Evolutionary conservation across 768 basidiomycete genomes (phyloP), one percentile per base, ranked within the genome.

Genomic region (Phanerochaete carnosa): DNA sequence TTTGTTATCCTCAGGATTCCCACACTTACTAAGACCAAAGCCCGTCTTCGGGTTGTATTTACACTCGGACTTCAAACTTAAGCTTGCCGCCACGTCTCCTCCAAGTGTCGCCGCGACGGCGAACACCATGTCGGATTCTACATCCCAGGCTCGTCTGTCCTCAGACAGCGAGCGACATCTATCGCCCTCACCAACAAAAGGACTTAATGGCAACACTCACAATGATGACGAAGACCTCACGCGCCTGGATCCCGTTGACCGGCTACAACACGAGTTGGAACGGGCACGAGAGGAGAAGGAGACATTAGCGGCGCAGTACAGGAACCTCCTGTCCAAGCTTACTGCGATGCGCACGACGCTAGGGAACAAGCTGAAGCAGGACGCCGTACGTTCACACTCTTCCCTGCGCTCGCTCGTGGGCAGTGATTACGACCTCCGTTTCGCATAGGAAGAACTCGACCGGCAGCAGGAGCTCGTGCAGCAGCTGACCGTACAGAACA

Each of bases 391-490:
- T 82, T 3, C 55, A 23, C 49, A 25, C 13, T 22, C 28, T 33
- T 50, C 33, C 51, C 12, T 47, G 11, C 15, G 5, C 22, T 19
- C 6, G 29, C 11, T 22, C 28, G 22, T 35, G 32, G 37, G 23
- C 26, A 58, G 32, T 28, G 45, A 29, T 33, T 30, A 58, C 59
- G 52, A 56, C 62, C 61, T 60, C 54, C 61, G 45, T 65, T 37
- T 37, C 47, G 72, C 63, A 59, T 78, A 99, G 96, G 97, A 98
- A 86, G 97, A 98, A 81, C 88, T 99, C 45, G 97, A 98, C 80
- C 83, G 94, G 64, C 82, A 93, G 63, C 95, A 95, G 70, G 88
- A 91, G 66, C 80, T 88, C 35, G 83, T 97, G 33, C 90, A 90
- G 60, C 84, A 88, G 61, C 76, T 99, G 28, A 87, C 83, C 1